Evolutionary conservation across 805 yeast species (phyloP), one percentile per base, ranked within the genome.

Genomic region (Saccharomycopsis sp.): DNA sequence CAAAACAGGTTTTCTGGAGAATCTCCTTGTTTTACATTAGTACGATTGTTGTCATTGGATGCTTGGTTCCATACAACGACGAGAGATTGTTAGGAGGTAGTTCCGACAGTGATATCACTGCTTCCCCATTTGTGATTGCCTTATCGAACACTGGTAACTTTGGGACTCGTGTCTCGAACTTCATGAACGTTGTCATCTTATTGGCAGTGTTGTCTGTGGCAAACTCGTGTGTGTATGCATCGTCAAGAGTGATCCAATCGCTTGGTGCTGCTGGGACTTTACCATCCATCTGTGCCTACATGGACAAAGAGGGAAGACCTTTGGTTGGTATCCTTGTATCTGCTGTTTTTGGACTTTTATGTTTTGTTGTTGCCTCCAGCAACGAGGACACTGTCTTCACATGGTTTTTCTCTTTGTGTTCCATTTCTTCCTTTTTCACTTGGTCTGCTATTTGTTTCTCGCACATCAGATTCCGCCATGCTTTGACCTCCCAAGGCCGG

Each of bases 111-210:
- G 80, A 76, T 60, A 74, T 79, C 50, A 69, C 78, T 23, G 82
- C 86, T 1, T 84, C 90, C 15, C 89, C 90, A 34, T 84, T 79
- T 64, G 87, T 84, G 57, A 76, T 84, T 66, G 86, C 88, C 29
- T 73, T 83, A 55, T 69, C 75, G 40, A 73, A 77, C 71, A 68
- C 75, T 68, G 84, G 85, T 53, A 51, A 75, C 72, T 23, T 84
- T 79, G 5, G 75, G 82, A 53, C 79, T 82, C 63, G 84, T 23
- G 57, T 57, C 16, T 54, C 57, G 21, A 34, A 82, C 66, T 79
- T 84, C 63, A 76, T 84, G 63, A 84, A 84, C 63, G 87, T 85
- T 3, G 83, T 78, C 21, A 82, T 84, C 63, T 73, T 84, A 65
- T 73, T 85, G 2, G 83, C 89, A 3, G 85, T 87, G 24, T 67